Conservation (phyloP, 495 filamentous ascomycete species). For the Thermochaetoides thermophila region DNA sequence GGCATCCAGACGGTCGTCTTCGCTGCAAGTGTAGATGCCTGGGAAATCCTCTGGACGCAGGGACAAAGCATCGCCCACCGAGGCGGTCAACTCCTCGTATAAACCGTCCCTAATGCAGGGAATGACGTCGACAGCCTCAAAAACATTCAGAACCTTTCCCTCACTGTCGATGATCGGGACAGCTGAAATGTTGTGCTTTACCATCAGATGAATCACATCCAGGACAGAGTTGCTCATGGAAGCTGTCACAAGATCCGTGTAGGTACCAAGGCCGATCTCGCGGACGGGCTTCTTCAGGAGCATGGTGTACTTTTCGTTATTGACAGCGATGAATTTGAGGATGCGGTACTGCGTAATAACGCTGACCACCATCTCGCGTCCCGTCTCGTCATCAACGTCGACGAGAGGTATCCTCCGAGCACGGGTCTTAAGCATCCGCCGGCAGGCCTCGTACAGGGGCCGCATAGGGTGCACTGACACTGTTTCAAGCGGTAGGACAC, state of each 20-base stretch:
- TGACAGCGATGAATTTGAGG: slow-evolving; percentile 92
- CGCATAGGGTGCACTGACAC: slow-evolving; percentile 79
- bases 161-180: slow-evolving; percentile 83
- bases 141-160: slow-evolving; percentile 80
- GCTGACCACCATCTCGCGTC: slow-evolving; percentile 82
- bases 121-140: slow-evolving; percentile 96
- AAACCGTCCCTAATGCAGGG: slow-evolving; percentile 84
- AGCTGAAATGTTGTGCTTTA: slow-evolving; percentile 83
- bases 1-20: slow-evolving; percentile 81
- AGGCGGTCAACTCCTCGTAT: slow-evolving; percentile 79
- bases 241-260: slow-evolving; percentile 63
- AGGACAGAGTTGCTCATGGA: slow-evolving; percentile 88
- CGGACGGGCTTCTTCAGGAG: slow-evolving; percentile 74
- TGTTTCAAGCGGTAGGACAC: slow-evolving; percentile 84
- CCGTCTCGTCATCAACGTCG: slow-evolving; percentile 88
- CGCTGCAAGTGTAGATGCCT: slow-evolving; percentile 89
- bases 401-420: slow-evolving; percentile 89
- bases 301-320: slow-evolving; percentile 80
- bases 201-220: slow-evolving; percentile 88
- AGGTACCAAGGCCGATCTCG: slow-evolving; percentile 79
- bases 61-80: slow-evolving; percentile 77
- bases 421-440: slow-evolving; percentile 82
- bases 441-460: slow-evolving; percentile 89
- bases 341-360: slow-evolving; percentile 97
- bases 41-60: slow-evolving; percentile 84